These are phyloP conservation scores for Boletus sp. DNA, from an alignment of 768 basidiomycete species.

Conservation along the genomic window DNA sequence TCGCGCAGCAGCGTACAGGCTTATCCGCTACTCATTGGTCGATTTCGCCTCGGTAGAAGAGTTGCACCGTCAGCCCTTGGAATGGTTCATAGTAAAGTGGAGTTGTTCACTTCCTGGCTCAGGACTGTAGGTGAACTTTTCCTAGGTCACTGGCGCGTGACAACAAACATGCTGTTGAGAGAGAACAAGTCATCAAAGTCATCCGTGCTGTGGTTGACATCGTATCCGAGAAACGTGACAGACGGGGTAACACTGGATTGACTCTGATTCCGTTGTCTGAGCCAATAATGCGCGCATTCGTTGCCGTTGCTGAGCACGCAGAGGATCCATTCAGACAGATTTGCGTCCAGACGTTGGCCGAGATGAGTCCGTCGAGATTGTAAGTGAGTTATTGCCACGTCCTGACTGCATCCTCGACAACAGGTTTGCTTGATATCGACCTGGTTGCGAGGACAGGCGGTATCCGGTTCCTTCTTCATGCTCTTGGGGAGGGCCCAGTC, in stretches of 20 bases:
- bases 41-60: slow-evolving; percentile 68
- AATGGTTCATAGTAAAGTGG: slow-evolving; percentile 91
- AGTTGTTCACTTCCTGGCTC: slow-evolving; percentile 15
- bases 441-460: slow-evolving; percentile 80
- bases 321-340: slow-evolving; percentile 87
- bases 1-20: slow-evolving; percentile 79
- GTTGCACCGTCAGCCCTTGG: slow-evolving; percentile 63
- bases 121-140: slow-evolving; percentile 6
- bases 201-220: slow-evolving; percentile 81
- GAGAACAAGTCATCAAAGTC: slow-evolving; percentile 90
- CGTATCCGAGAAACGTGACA: slow-evolving; percentile 55
- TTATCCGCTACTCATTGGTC: slow-evolving; percentile 75
- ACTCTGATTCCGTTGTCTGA: slow-evolving; percentile 65
- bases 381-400: slow-evolving; percentile 4
- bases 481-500: slow-evolving; percentile 84
- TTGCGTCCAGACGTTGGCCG: slow-evolving; percentile 83
- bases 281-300: slow-evolving; percentile 80
- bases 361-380: slow-evolving; percentile 64
- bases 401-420: slow-evolving; percentile 9
- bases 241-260: slow-evolving; percentile 37
- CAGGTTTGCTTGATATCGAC: slow-evolving; percentile 87
- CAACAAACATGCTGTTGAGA: slow-evolving; percentile 77
- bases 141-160: slow-evolving; percentile 81
- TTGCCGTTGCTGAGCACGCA: slow-evolving; percentile 88
- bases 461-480: slow-evolving; percentile 81